phyloP scores from a whole-genome alignment of 1,284 basidiomycete genomes.

The Ustilago nuda region DNA sequence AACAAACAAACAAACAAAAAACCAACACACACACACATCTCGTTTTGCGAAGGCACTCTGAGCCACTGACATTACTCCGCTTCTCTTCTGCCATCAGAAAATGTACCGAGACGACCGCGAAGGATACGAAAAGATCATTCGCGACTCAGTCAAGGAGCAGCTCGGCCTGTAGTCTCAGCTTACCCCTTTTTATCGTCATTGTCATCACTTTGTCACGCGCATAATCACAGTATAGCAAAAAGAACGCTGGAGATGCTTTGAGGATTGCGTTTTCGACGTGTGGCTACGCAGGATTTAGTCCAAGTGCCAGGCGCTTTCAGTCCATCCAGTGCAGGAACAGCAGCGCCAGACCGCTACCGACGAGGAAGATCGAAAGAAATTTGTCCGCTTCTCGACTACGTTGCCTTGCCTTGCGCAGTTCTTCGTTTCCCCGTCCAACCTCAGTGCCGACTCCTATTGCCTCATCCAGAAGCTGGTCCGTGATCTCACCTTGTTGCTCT shows the following conservation, averaged over 20 bases:
- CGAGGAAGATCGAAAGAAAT: slow-evolving; percentile 84
- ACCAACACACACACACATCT: too few species aligned
- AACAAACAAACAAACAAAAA: too few species aligned
- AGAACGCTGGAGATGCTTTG: background rate
- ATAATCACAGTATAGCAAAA: slow-evolving; percentile 5
- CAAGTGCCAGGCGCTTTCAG: slow-evolving; percentile 7
- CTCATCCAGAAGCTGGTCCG: slow-evolving; percentile 88
- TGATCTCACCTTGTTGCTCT: slow-evolving; percentile 86
- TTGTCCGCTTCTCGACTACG: slow-evolving; percentile 83
- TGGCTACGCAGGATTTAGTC: too few species aligned
- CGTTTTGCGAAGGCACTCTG: background rate
- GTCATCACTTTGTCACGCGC: background rate
- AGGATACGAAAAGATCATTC: slow-evolving; percentile 65
- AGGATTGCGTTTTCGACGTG: too few species aligned
- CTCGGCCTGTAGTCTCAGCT: slow-evolving; percentile 55
- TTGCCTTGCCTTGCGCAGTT: slow-evolving; percentile 83
- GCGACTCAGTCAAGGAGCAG: slow-evolving; percentile 63
- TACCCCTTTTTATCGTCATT: background rate
- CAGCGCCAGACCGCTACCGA: slow-evolving; percentile 84
- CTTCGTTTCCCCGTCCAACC: slow-evolving; percentile 85
- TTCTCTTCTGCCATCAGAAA: slow-evolving; percentile 50
- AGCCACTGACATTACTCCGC: background rate
- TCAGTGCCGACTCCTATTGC: slow-evolving; percentile 83
- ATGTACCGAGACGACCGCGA: slow-evolving; percentile 66
- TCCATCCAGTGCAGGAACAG: slow-evolving; percentile 80